Evolutionary conservation across 108 stramenopile species (phyloP).

Genomic region (Parietichytrium sp.): DNA sequence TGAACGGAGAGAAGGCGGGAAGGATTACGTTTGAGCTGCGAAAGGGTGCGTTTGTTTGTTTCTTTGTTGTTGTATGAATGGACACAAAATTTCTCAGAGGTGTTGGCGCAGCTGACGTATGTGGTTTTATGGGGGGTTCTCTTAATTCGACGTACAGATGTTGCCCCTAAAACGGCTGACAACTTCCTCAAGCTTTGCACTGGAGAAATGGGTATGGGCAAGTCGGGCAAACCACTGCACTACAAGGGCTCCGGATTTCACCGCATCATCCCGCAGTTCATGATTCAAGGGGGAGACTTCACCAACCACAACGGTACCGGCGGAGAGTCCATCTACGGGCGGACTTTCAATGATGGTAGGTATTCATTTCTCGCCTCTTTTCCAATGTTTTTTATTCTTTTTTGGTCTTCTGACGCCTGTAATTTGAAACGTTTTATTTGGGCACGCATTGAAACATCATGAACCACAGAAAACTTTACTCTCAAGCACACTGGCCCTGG

Average conservation of each 20-base stretch:
- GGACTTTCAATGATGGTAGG: slow-evolving; percentile 85
- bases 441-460: no score
- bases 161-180: slow-evolving; percentile 64
- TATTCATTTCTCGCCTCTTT: background rate
- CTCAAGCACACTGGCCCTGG: slow-evolving; percentile 78
- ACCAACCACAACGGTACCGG: slow-evolving; percentile 81
- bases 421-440: no score
- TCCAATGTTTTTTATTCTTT: background rate
- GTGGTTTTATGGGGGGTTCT: background rate
- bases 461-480: slow-evolving; percentile 90
- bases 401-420: no score
- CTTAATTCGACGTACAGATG: slow-evolving; percentile 43
- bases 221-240: slow-evolving; percentile 63
- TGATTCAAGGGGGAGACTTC: slow-evolving; percentile 94
- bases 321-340: slow-evolving; percentile 81
- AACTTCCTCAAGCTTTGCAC: slow-evolving; percentile 92
- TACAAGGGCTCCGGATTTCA: slow-evolving; percentile 76
- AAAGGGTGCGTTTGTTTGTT: slow-evolving; percentile 38
- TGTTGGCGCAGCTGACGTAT: no score
- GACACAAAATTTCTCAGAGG: no score
- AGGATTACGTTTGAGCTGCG: slow-evolving; percentile 48
- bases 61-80: background rate
- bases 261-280: slow-evolving; percentile 85
- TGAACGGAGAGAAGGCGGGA: slow-evolving; percentile 25
- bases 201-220: slow-evolving; percentile 83